phyloP scores from a whole-genome alignment of 441 rosid genomes.

The Pelargonium australe region DNA sequence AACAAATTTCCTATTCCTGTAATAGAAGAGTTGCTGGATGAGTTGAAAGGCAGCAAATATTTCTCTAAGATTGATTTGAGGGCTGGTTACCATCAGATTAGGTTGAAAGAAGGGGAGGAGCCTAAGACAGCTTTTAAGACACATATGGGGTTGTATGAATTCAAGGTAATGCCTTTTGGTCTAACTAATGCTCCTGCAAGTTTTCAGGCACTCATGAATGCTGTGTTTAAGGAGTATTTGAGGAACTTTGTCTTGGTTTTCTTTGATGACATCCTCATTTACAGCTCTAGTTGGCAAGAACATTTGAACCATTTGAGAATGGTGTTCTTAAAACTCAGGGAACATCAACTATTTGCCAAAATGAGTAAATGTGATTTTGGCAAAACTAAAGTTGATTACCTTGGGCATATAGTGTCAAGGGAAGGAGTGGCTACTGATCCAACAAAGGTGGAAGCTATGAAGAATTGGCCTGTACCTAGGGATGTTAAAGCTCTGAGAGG shows the following conservation, averaged over 20 bases:
- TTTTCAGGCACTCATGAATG: constrained; percentile 1
- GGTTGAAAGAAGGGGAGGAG: not conserved
- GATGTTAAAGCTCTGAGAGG: not conserved
- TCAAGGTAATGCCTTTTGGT: not conserved
- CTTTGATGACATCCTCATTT: not conserved
- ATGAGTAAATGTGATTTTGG: not conserved
- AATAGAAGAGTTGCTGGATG: constrained; percentile 2
- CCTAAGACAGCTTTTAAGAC: not conserved
- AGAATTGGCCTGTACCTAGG: not conserved
- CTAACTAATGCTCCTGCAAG: not conserved
- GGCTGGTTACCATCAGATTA: not conserved
- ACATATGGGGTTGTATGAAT: not conserved
- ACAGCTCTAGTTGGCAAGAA: not conserved
- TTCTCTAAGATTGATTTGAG: not conserved
- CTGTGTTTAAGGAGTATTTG: not conserved
- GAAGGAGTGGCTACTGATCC: not conserved
- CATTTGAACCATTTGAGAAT: not conserved
- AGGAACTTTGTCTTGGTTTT: not conserved
- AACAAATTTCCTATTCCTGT: constrained; percentile 4
- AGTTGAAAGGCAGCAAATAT: not conserved
- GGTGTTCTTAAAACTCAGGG: not conserved
- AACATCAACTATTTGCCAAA: not conserved
- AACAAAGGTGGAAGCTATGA: not conserved
- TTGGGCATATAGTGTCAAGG: not conserved
- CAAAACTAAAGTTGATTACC: not conserved